Evolutionary conservation across 805 yeast species (phyloP).

Genomic region (Scheffersomyces amazonensis): DNA sequence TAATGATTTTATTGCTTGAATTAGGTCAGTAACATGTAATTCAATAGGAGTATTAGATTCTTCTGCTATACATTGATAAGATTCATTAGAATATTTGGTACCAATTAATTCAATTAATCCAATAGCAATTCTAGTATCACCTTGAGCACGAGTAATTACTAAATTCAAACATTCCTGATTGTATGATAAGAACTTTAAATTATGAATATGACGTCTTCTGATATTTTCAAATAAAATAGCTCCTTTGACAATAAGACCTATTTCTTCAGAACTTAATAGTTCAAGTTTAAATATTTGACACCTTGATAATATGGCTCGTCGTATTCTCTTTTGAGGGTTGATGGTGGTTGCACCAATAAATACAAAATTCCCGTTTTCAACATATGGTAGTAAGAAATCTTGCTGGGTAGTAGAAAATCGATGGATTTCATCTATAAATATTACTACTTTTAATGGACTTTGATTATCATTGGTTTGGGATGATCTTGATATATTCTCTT

Average conservation of each 20-base stretch:
- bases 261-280: constrained; percentile 48
- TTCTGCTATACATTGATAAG: not conserved
- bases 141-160: constrained; percentile 17
- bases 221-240: constrained; percentile 47
- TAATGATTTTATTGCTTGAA: constrained; percentile 6
- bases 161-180: constrained; percentile 10
- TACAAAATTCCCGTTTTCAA: constrained; percentile 79
- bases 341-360: constrained; percentile 97
- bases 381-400: constrained; percentile 77
- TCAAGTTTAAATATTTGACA: constrained; percentile 75
- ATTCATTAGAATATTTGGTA: constrained; percentile 3
- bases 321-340: constrained; percentile 79
- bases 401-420: constrained; percentile 85
- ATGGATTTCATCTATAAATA: constrained; percentile 93
- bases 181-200: constrained; percentile 6
- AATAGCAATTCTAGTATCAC: constrained; percentile 34
- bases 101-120: constrained; percentile 31
- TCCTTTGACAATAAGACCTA: constrained; percentile 49
- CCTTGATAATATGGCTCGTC: constrained; percentile 79
- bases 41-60: constrained; percentile 1
- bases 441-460: constrained; percentile 30
- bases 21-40: constrained; percentile 6
- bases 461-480: constrained; percentile 40
- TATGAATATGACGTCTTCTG: constrained; percentile 2
- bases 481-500: constrained; percentile 41